Conservation (phyloP, 371 early-diverging fungal species). For the Cokeromyces recurvatus region DNA sequence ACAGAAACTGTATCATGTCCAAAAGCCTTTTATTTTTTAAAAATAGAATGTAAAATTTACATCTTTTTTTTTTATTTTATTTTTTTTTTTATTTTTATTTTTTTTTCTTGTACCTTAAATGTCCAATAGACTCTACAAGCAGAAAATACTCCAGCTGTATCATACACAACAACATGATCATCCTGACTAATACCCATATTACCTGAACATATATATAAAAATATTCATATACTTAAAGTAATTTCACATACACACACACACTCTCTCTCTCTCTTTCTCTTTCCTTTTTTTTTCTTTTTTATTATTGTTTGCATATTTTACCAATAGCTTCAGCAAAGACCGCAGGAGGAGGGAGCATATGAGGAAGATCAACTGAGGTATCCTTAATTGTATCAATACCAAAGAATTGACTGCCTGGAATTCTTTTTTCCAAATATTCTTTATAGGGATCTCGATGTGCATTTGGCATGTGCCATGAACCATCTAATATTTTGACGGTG, state of each 20-base stretch:
- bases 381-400: conserved; percentile 77
- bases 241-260: too few species aligned
- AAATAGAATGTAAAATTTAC: not conserved
- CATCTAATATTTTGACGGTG: conserved; percentile 74
- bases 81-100: too few species aligned
- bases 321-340: conserved; percentile 46
- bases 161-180: conserved; percentile 78
- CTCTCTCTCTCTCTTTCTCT: too few species aligned
- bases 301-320: too few species aligned
- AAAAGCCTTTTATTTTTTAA: conserved; percentile 58
- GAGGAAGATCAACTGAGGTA: conserved; percentile 59
- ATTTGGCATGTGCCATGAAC: conserved; percentile 88
- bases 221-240: not conserved
- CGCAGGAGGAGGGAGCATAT: conserved; percentile 72
- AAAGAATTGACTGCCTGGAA: conserved; percentile 63
- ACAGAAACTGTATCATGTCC: conserved; percentile 82
- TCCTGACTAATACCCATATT: conserved; percentile 63
- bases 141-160: conserved; percentile 64
- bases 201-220: conserved; percentile 32
- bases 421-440: conserved; percentile 61
- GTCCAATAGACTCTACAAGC: conserved; percentile 82
- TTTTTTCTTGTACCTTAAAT: conserved; percentile 70
- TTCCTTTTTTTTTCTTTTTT: too few species aligned
- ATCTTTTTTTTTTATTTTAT: too few species aligned
- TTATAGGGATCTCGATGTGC: conserved; percentile 58